Percentiles rank a stretch among this genome's conserved stretches.
Evolutionary conservation across 805 yeast genomes (phyloP).

Genomic region (Monosporozyma aquatica): DNA sequence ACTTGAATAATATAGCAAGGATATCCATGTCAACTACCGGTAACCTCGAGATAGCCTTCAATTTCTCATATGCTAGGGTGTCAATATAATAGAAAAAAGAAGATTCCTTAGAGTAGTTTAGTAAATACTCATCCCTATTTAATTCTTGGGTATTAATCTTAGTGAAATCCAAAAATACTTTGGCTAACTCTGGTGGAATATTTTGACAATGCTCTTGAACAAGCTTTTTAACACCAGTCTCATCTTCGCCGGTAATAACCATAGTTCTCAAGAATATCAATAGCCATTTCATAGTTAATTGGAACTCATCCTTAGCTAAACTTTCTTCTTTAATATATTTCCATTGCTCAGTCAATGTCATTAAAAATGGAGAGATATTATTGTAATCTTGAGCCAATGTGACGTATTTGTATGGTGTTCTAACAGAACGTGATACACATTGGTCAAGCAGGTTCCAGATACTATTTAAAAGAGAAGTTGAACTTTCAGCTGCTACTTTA

Average conservation of each 20-base stretch:
- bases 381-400: slow-evolving; percentile 40
- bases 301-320: slow-evolving; percentile 8
- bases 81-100: slow-evolving; percentile 33
- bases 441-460: slow-evolving; percentile 70
- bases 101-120: slow-evolving; percentile 11
- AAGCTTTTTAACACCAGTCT: slow-evolving; percentile 11
- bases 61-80: slow-evolving; percentile 22
- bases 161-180: slow-evolving; percentile 18
- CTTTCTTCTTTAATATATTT: slow-evolving; percentile 35
- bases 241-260: slow-evolving; percentile 52
- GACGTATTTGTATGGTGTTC: slow-evolving; percentile 76
- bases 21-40: slow-evolving; percentile 42
- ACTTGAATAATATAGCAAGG: slow-evolving; percentile 36
- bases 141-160: slow-evolving; percentile 11
- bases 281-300: slow-evolving; percentile 40
- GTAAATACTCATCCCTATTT: slow-evolving; percentile 11
- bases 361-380: slow-evolving; percentile 45
- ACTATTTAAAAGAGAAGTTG: slow-evolving; percentile 19
- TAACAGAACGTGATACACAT: slow-evolving; percentile 56
- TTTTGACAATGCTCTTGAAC: slow-evolving; percentile 7
- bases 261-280: slow-evolving; percentile 39
- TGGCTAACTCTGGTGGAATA: slow-evolving; percentile 6
- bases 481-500: slow-evolving; percentile 6
- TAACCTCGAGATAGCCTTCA: slow-evolving; percentile 28
- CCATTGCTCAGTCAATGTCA: slow-evolving; percentile 62